A percentile compares a stretch with the other conserved stretches of the same genome.
These are phyloP conservation scores for Rhizopogon sp. DNA, from an alignment of 768 basidiomycete genomes.

Conservation along the genomic window DNA sequence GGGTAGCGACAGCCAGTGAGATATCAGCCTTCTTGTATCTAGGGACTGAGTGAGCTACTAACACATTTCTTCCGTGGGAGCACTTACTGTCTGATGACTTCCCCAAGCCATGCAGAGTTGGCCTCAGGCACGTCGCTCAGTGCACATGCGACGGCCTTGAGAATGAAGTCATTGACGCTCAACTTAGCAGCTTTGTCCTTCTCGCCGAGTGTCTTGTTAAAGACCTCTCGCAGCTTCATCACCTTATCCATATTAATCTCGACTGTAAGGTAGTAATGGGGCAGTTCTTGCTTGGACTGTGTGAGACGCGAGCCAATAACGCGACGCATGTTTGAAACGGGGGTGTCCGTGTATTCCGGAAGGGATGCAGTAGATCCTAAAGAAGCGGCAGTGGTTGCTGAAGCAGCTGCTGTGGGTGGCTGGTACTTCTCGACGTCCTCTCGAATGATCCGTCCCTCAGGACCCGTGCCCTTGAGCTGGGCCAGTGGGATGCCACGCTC, in stretches of 20 bases:
- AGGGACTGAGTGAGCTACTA: constrained; percentile 2
- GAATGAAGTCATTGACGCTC: constrained; percentile 96
- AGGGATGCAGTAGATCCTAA: constrained; percentile 45
- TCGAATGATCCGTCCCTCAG: constrained; percentile 89
- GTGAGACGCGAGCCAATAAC: constrained; percentile 86
- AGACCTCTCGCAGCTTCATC: constrained; percentile 88
- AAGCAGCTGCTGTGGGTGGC: constrained; percentile 39
- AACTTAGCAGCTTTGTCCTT: constrained; percentile 91
- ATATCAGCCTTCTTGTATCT: constrained; percentile 98
- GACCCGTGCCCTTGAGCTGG: constrained; percentile 90
- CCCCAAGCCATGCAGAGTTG: constrained; percentile 97
- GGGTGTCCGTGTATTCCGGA: constrained; percentile 83
- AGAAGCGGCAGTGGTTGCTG: constrained; percentile 37
- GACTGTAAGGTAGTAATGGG: constrained; percentile 95
- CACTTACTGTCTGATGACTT: constrained; percentile 88
- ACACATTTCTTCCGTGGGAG: background rate
- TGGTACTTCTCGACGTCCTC: constrained; percentile 93
- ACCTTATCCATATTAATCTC: constrained; percentile 97
- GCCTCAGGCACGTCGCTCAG: constrained; percentile 94
- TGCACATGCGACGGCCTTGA: constrained; percentile 91
- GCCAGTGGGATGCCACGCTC: constrained; percentile 89
- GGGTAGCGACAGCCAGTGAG: constrained; percentile 94
- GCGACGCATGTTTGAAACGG: constrained; percentile 91
- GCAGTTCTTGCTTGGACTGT: constrained; percentile 91
- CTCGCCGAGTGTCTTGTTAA: constrained; percentile 84